Percentiles rank a stretch among this genome's conserved stretches.
These are phyloP conservation scores for Fusarium musae DNA, from an alignment of 2,329 filamentous ascomycete genomes.

Conservation along the genomic window DNA sequence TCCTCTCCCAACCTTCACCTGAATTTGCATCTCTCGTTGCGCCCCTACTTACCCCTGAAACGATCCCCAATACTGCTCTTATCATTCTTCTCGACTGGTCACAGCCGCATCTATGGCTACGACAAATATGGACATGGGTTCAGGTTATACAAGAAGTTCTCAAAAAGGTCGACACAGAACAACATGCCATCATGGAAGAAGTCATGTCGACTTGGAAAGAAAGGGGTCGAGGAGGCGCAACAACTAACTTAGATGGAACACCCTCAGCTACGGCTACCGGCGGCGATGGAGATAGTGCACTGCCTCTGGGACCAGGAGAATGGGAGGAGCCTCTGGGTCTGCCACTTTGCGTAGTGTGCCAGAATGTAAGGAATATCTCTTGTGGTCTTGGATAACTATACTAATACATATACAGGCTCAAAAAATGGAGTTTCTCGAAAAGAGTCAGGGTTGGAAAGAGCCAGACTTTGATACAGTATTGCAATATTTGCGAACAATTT, in stretches of 20 bases:
- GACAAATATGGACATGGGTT: conserved; percentile 90
- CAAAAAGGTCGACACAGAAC: conserved; percentile 76
- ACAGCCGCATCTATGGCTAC: conserved; percentile 91
- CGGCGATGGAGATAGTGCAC: conserved; percentile 72
- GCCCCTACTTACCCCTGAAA: conserved; percentile 84
- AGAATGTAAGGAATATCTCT: conserved; percentile 72
- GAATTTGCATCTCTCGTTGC: conserved; percentile 85
- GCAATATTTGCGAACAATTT: conserved; percentile 88
- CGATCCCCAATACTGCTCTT: conserved; percentile 86
- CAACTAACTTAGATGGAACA: conserved; percentile 71
- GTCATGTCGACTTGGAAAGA: conserved; percentile 84
- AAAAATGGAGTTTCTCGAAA: conserved; percentile 90
- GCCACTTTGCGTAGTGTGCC: conserved; percentile 92
- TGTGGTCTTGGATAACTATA: conserved; percentile 5
- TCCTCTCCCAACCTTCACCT: conserved; percentile 85
- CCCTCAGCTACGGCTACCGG: conserved; percentile 62
- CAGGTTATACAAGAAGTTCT: conserved; percentile 82
- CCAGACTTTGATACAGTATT: conserved; percentile 96
- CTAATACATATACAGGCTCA: conserved; percentile 68
- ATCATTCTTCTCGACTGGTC: conserved; percentile 97
- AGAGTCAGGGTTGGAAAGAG: conserved; percentile 92
- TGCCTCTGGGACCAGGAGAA: conserved; percentile 87
- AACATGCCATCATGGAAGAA: conserved; percentile 87
- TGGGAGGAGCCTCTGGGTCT: conserved; percentile 92
- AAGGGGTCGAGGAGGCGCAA: conserved; percentile 72